These are phyloP conservation scores for Hawksworthiomyces lignivorus DNA, from an alignment of 2,329 filamentous ascomycete genomes.

Conservation along the genomic window DNA sequence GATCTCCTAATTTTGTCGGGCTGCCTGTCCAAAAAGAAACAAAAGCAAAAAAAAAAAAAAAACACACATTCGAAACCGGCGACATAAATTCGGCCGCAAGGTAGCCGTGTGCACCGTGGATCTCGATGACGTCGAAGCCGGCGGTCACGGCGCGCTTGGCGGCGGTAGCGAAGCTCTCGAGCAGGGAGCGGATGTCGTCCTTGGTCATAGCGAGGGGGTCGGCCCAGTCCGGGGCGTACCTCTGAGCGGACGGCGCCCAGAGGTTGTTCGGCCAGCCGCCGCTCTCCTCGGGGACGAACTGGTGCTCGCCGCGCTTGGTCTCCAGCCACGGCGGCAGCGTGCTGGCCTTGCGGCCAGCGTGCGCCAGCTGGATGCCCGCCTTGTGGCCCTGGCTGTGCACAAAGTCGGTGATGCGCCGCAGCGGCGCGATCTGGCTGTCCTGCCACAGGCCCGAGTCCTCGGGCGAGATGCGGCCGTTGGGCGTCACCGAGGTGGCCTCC, in stretches of 20 bases:
- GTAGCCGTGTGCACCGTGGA: constrained; percentile 59
- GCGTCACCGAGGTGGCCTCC: constrained; percentile 68
- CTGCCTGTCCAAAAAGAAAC: too few species aligned
- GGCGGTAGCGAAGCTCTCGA: constrained; percentile 52
- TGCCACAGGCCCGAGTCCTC: constrained; percentile 76
- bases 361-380: constrained; percentile 71
- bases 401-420: constrained; percentile 67
- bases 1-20: too few species aligned
- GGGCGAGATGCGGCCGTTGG: constrained; percentile 77
- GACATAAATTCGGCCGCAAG: constrained; percentile 59
- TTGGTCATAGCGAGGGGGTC: constrained; percentile 60
- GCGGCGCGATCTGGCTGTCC: constrained; percentile 68
- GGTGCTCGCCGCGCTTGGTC: constrained; percentile 38
- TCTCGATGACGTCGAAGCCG: constrained; percentile 70
- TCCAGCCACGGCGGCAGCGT: constrained; percentile 55
- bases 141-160: constrained; percentile 55
- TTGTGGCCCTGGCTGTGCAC: constrained; percentile 71
- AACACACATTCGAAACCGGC: constrained; percentile 44
- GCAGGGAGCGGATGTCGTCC: constrained; percentile 58
- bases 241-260: constrained; percentile 40
- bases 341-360: constrained; percentile 67
- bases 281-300: constrained; percentile 43
- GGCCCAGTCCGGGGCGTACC: constrained; percentile 55
- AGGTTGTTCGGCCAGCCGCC: constrained; percentile 53
- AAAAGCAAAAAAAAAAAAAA: neutral